phyloP scores from a whole-genome alignment of 2,329 filamentous ascomycete species.

The Cytospora mali region DNA sequence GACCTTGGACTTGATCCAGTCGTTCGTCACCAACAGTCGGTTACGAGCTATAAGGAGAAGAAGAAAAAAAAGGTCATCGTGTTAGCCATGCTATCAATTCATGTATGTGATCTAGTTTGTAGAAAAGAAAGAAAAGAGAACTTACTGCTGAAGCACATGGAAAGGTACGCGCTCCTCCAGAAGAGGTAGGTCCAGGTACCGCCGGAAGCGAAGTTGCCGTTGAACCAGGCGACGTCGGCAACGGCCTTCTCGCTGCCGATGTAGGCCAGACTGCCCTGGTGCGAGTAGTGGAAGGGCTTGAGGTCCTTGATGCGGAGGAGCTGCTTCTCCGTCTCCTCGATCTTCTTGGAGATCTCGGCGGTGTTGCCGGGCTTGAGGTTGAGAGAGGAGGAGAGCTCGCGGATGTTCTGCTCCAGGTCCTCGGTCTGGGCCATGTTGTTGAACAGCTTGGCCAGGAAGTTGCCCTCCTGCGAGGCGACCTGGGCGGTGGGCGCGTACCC shows the following conservation, averaged over 20 bases:
- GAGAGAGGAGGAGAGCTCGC: conserved; percentile 64
- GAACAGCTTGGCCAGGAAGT: conserved; percentile 92
- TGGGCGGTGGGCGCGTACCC: conserved; percentile 98
- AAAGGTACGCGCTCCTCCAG: conserved; percentile 97
- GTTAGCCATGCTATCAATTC: conserved; percentile 30
- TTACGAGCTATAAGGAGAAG: conserved; percentile 83
- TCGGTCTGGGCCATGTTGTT: conserved; percentile 99
- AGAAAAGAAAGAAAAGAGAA: conserved; percentile 37
- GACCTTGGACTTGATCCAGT: conserved; percentile 96
- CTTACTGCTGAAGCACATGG: conserved; percentile 99
- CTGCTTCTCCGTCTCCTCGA: conserved; percentile 84
- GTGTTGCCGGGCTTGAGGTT: conserved; percentile 66
- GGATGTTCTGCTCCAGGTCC: conserved; percentile 74
- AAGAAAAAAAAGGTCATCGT: too few species aligned
- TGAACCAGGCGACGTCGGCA: conserved; percentile 95
- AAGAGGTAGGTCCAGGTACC: conserved; percentile 96
- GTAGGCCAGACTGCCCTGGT: conserved; percentile 95
- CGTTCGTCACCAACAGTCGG: conserved; percentile 85
- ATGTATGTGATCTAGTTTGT: conserved; percentile 29
- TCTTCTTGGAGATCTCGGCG: conserved; percentile 71
- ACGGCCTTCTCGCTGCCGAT: conserved; percentile 97
- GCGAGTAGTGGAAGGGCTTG: conserved; percentile 97
- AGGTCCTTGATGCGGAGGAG: conserved; percentile 89
- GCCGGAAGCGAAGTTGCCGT: conserved; percentile 92
- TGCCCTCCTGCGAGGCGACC: conserved; percentile 93